These are phyloP conservation scores for Microdochium trichocladiopsis DNA, from an alignment of 2,329 filamentous ascomycete species.

Conservation along the genomic window DNA sequence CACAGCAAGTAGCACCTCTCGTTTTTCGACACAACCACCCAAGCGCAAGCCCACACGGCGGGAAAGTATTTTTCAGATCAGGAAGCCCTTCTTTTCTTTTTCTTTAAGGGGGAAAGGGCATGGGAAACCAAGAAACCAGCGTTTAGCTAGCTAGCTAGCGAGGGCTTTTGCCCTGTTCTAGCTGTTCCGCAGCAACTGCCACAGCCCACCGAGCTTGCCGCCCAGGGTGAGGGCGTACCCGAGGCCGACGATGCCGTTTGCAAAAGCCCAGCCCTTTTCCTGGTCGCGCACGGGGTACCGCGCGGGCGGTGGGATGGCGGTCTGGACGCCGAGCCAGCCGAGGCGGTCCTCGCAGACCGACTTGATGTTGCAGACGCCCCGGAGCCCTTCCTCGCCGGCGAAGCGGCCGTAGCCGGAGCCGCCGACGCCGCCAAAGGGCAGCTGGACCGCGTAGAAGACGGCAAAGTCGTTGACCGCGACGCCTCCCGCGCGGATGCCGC, in stretches of 20 bases:
- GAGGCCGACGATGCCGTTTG: constrained; percentile 51
- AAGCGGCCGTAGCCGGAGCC: constrained; percentile 92
- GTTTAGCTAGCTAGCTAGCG: no score
- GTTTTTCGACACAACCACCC: no score
- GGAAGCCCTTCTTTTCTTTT: no score
- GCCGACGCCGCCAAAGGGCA: constrained; percentile 88
- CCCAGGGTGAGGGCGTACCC: constrained; percentile 41
- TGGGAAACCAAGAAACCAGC: no score
- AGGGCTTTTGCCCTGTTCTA: no score
- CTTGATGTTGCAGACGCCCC: constrained; percentile 82
- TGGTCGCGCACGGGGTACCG: constrained; percentile 72
- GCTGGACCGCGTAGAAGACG: constrained; percentile 83
- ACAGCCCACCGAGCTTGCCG: not conserved
- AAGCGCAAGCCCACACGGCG: no score
- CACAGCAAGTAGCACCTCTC: no score
- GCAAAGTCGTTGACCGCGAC: constrained; percentile 95
- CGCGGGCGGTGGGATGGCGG: constrained; percentile 71
- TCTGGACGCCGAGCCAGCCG: constrained; percentile 56
- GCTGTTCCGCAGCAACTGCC: not conserved
- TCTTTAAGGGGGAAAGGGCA: no score
- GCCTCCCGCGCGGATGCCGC: constrained; percentile 74
- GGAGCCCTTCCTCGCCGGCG: constrained; percentile 80
- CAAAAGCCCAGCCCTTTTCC: constrained; percentile 57
- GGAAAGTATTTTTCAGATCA: no score
- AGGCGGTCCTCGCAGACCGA: constrained; percentile 73